Conservation (phyloP, 225 moss, liverwort and hornwort species). For the Antitrichia curtipendula region DNA sequence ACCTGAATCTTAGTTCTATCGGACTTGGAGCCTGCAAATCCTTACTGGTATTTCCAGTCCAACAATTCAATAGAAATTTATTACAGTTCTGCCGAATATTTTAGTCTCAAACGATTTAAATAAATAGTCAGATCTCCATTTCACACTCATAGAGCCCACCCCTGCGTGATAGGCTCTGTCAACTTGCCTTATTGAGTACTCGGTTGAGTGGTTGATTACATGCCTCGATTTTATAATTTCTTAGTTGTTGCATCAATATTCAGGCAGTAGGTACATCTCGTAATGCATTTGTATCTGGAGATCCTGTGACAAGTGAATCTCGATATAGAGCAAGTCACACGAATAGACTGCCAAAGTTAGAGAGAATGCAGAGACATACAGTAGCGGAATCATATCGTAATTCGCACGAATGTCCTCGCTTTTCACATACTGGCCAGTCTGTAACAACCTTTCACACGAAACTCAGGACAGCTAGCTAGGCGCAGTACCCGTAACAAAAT, state of each 20-base stretch:
- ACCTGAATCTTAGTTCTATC: not conserved
- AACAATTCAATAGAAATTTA: not conserved
- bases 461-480: not conserved
- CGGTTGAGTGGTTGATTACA: not conserved
- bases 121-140: not conserved
- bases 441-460: not conserved
- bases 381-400: not conserved
- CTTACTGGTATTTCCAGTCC: not conserved
- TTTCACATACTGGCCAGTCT: not conserved
- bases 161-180: not conserved
- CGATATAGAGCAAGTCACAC: not conserved
- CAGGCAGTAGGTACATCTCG: not conserved
- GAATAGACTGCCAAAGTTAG: not conserved
- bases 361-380: not conserved
- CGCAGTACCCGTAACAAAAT: not conserved
- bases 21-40: not conserved
- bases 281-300: not conserved
- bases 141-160: not conserved
- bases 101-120: not conserved
- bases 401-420: slow-evolving; percentile 4
- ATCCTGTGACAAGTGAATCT: not conserved
- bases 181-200: not conserved
- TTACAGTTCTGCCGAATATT: not conserved
- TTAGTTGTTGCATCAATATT: not conserved
- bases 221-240: not conserved